These are phyloP conservation scores for Niveomyces coronatus DNA, from an alignment of 2,329 filamentous ascomycete genomes.

Conservation along the genomic window DNA sequence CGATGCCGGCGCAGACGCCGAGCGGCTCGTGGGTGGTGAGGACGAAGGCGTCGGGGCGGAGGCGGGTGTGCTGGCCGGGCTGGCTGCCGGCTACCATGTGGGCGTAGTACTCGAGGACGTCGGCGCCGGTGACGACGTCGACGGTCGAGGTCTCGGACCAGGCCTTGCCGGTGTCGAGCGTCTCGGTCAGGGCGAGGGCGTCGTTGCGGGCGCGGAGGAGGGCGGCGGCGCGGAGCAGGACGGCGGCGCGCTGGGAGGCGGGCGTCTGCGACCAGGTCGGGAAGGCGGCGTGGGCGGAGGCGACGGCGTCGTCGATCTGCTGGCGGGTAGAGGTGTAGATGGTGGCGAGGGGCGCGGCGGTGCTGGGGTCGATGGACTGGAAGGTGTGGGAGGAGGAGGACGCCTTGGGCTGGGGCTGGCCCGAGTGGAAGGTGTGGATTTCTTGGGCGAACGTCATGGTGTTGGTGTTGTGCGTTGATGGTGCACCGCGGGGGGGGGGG, in stretches of 20 bases:
- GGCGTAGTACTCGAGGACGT: slow-evolving; percentile 80
- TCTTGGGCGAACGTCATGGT: slow-evolving; percentile 27
- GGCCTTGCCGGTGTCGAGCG: slow-evolving; percentile 76
- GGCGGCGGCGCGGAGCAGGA: slow-evolving; percentile 66
- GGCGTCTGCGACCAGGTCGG: slow-evolving; percentile 66
- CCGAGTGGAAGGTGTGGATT: slow-evolving; percentile 64
- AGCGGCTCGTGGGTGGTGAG: slow-evolving; percentile 75
- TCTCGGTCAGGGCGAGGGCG: slow-evolving; percentile 68
- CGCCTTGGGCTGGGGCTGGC: slow-evolving; percentile 49
- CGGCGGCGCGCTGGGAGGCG: slow-evolving; percentile 61
- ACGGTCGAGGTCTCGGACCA: slow-evolving; percentile 77
- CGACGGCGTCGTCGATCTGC: slow-evolving; percentile 62
- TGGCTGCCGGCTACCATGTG: slow-evolving; percentile 69
- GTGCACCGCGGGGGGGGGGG: neutral
- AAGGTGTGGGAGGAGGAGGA: slow-evolving; percentile 53
- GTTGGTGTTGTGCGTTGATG: too few species aligned
- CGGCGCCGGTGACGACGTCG: slow-evolving; percentile 72
- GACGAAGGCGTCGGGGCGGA: slow-evolving; percentile 68
- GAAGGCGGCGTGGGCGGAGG: slow-evolving; percentile 63
- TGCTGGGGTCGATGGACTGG: slow-evolving; percentile 64
- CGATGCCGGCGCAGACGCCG: slow-evolving; percentile 78
- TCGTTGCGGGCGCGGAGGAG: slow-evolving; percentile 70
- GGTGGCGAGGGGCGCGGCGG: slow-evolving; percentile 54
- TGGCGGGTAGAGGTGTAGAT: slow-evolving; percentile 58
- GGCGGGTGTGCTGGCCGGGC: slow-evolving; percentile 67